Base-by-base conservation (phyloP, 1,139 yeast genomes). In the Saccharomyces hybrid region DNA sequence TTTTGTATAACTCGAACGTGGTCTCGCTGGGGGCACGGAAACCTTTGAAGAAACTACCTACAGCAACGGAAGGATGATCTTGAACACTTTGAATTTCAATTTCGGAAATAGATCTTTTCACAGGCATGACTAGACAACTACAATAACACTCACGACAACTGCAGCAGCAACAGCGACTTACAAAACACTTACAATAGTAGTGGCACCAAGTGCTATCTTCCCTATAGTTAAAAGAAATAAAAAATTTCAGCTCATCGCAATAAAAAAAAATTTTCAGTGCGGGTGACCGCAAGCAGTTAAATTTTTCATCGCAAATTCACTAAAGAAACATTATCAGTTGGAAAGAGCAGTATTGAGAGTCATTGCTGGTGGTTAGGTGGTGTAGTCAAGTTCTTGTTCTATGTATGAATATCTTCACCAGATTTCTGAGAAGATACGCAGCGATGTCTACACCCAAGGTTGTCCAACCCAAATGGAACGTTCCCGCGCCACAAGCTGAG, bases 1-100 rank as follows among this genome's bases (percentile, higher is more conserved):
- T 79, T 65, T 79, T 76, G 70, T 80, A 88, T 44, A 88, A 73
- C 44, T 84, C 82, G 64, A 91, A 87, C 46, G 73, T 70, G 6
- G 88, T 80, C 19, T 78, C 75, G 13, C 73, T 69, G 38, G 95
- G 85, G 11, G 85, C 79, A 23, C 77, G 72, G 52, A 87, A 75
- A 3, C 96, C 96, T 64, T 87, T 87, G 75, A 89, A 86, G 64
- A 88, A 86, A 8, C 74, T 73, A 2, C 78, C 75, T 5, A 77
- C 76, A 0, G 70, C 75, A 5, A 72, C 62, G 1, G 72, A 60
- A 8, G 73, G 71, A 13, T 66, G 66, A 9, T 66, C 68, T 49
- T 67, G 67, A 34, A 53, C 59, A 25, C 55, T 54, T 11, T 59
- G 60, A 23, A 68, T 56, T 11, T 59, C 57, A 9, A 67, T 57